Base-by-base conservation (phyloP, 108 stramenopile species). In the Tribonema minus region DNA sequence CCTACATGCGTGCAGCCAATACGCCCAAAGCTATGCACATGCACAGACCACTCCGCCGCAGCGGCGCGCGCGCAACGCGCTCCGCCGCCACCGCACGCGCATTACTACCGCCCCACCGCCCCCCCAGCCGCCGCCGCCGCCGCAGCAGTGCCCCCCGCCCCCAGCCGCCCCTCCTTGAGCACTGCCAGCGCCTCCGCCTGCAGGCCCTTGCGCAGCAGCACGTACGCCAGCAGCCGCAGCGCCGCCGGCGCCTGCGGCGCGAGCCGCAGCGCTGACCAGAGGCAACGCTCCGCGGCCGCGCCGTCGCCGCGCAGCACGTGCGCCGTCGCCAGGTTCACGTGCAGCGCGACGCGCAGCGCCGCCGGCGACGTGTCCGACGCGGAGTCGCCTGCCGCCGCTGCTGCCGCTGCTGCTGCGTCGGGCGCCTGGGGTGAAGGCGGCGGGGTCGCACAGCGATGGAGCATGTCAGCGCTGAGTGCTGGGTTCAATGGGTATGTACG, bases 121-220 rank as follows among this genome's bases (percentile, higher is more conserved):
- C n/a, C n/a, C n/a, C n/a, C n/a, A n/a, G n/a, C n/a, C n/a, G n/a
- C n/a, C n/a, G n/a, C n/a, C n/a, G n/a, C n/a, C n/a, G n/a, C n/a
- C n/a, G n/a, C n/a, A n/a, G n/a, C n/a, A n/a, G n/a, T n/a, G n/a
- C n/a, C n/a, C n/a, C n/a, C n/a, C n/a, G n/a, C n/a, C n/a, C n/a
- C n/a, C n/a, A n/a, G n/a, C n/a, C 62, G 6, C 26, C 62, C 12
- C 62, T 9, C 30, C 26, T 15, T 12, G 15, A 7, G 7, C n/a
- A 72, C 80, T 46, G 62, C 46, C 3, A 81, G 71, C 5, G 80
- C 80, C 65, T 70, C 71, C 2, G 65, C 54, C 58, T 58, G 46
- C 28, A 70, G 61, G 26, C 80, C 80, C 26, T 70, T 61, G 37
- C 71, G 64, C n/a, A 81, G 29, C 30, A 81, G 41, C 38, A 71